Evolutionary conservation across 1,139 yeast genomes (phyloP).

Genomic region (Kurtzmaniella quercitrusa): DNA sequence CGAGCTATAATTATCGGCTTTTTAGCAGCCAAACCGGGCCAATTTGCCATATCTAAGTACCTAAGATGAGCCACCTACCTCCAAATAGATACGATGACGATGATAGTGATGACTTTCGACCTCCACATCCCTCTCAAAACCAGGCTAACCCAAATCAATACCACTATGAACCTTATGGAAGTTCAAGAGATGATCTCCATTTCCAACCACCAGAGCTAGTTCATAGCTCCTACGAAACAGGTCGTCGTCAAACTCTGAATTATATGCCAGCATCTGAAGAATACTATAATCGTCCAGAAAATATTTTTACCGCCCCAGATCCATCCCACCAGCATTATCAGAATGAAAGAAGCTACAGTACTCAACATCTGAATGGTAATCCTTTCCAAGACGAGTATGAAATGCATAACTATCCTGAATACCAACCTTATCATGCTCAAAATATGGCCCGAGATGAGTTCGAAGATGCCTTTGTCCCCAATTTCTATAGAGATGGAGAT

Average conservation of each 20-base stretch:
- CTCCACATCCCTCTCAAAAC: not conserved
- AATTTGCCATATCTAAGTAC: not conserved
- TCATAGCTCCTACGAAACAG: slow-evolving; percentile 1
- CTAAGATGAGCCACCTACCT: not conserved
- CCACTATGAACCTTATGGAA: slow-evolving; percentile 1
- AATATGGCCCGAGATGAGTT: slow-evolving; percentile 12
- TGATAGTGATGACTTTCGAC: not conserved
- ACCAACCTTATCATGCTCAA: slow-evolving; percentile 10
- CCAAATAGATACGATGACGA: not conserved
- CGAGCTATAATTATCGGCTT: not conserved
- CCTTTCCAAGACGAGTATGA: slow-evolving; percentile 17
- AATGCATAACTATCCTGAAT: slow-evolving; percentile 24
- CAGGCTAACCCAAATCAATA: not conserved
- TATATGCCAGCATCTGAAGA: slow-evolving; percentile 5
- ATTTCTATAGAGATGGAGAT: slow-evolving; percentile 41
- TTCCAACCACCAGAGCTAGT: slow-evolving; percentile 6
- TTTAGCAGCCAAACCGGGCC: not conserved
- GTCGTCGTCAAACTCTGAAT: slow-evolving; percentile 5
- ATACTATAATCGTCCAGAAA: slow-evolving; percentile 4
- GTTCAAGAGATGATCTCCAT: slow-evolving; percentile 3
- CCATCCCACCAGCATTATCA: slow-evolving; percentile 1
- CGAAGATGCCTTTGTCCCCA: slow-evolving; percentile 45
- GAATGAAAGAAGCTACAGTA: not conserved
- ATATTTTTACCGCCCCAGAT: slow-evolving; percentile 6
- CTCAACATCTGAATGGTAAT: not conserved